A percentile compares a stretch with the other conserved stretches of the same genome.
Conservation (phyloP, 805 yeast genomes). For the Metschnikowia continentalis region DNA sequence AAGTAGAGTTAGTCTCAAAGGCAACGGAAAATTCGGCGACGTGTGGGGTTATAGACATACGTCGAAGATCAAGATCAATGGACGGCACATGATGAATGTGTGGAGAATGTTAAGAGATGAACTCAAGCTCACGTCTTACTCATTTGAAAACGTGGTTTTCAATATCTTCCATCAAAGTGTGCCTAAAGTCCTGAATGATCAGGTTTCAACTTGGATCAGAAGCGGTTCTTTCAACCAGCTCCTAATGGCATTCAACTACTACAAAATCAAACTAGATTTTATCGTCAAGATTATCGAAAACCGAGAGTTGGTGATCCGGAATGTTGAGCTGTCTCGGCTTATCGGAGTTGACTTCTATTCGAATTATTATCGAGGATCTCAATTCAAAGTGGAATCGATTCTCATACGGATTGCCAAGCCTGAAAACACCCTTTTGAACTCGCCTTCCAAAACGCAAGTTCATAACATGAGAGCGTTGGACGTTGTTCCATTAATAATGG, state of each 20-base stretch:
- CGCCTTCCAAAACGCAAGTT: conserved; percentile 80
- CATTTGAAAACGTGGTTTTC: conserved; percentile 71
- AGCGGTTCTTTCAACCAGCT: conserved; percentile 36
- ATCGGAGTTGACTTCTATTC: conserved; percentile 89
- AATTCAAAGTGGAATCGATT: conserved; percentile 87
- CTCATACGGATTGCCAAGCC: conserved; percentile 68
- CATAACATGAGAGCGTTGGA: conserved; percentile 82
- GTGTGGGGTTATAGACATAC: conserved; percentile 83
- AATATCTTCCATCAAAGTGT: conserved; percentile 63
- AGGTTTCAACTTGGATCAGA: conserved; percentile 40
- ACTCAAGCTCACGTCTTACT: conserved; percentile 58
- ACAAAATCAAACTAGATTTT: conserved; percentile 40
- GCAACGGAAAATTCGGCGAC: conserved; percentile 54
- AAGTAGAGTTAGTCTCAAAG: conserved; percentile 52
- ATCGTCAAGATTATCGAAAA: conserved; percentile 48
- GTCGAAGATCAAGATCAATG: conserved; percentile 62
- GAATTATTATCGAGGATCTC: conserved; percentile 87
- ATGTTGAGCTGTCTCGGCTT: conserved; percentile 77
- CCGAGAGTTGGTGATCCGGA: conserved; percentile 64
- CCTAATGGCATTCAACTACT: conserved; percentile 43
- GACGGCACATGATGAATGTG: conserved; percentile 78
- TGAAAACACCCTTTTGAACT: conserved; percentile 66
- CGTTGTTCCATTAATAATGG: conserved; percentile 87
- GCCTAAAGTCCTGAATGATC: conserved; percentile 54
- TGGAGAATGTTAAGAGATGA: conserved; percentile 77